Evolutionary conservation across 129 eudicot genomes (phyloP).

Genomic region (Pulicaria dysenterica): DNA sequence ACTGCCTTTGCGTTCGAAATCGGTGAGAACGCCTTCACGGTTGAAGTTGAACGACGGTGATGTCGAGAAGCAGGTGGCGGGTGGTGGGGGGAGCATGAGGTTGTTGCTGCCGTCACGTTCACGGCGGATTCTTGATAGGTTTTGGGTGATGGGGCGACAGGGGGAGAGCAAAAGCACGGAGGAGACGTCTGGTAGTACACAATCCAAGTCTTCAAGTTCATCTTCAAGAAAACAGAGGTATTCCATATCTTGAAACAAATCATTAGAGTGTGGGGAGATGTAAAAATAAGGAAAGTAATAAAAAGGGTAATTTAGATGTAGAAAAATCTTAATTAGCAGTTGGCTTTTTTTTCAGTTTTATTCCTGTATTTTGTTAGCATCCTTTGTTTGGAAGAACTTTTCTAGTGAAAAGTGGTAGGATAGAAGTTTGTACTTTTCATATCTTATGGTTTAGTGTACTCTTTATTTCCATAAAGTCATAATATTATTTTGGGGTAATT

Average conservation of each 20-base stretch:
- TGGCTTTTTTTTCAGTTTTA: not conserved
- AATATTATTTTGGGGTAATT: not conserved
- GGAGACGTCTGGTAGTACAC: slow-evolving; percentile 79
- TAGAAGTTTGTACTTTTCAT: slow-evolving; percentile 4
- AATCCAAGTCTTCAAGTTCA: slow-evolving; percentile 58
- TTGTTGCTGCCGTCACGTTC: slow-evolving; percentile 86
- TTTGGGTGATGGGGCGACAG: slow-evolving; percentile 61
- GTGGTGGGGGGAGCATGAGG: slow-evolving; percentile 42
- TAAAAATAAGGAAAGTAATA: not conserved
- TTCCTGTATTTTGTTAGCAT: slow-evolving; percentile 17
- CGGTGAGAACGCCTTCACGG: slow-evolving; percentile 54
- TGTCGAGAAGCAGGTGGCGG: slow-evolving; percentile 40
- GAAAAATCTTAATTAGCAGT: not conserved
- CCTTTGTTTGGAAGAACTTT: not conserved
- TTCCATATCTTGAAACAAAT: slow-evolving; percentile 56
- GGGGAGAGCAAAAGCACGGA: slow-evolving; percentile 73
- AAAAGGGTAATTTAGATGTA: not conserved
- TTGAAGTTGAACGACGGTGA: slow-evolving; percentile 53
- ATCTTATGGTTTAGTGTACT: not conserved
- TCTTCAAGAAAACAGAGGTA: slow-evolving; percentile 70
- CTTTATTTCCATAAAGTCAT: not conserved
- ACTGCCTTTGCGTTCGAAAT: slow-evolving; percentile 42
- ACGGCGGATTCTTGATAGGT: slow-evolving; percentile 75
- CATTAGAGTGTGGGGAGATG: not conserved
- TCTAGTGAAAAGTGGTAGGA: slow-evolving; percentile 1